Base-by-base conservation (phyloP, 176 grass and related monocot genomes). In the Neostapfia colusana region DNA sequence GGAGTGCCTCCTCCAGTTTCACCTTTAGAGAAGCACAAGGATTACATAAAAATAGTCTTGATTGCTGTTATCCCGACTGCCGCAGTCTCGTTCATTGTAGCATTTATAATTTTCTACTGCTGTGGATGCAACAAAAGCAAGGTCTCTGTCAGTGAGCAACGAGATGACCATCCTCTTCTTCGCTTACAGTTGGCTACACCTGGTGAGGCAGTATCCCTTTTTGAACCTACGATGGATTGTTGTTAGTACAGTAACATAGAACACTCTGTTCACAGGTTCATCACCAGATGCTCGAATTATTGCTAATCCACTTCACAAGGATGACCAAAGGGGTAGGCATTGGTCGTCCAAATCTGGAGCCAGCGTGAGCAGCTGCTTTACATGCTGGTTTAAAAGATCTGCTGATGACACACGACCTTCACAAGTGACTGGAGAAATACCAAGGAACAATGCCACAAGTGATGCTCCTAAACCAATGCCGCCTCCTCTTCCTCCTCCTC, bases 101-200 rank as follows among this genome's bases (percentile, higher is more conserved):
- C 75, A 40, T 83, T 84, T 70, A 34, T 83, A 73, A 69, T 79
- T 79, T 88, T 84, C 63, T 79, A 70, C 81, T 88, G 69, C 43
- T 88, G 81, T 56, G 81, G 86, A 56, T 88, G 75, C 75, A 79
- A 88, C 55, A 88, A 88, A 63, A 84, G 70, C 63, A 88, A 88
- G 81, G 86, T 84, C 44, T 84, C 75, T 12, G 86, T 83, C 2
- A 5, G 75, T 20, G 81, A 88, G 69, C 75, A 73, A 26, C 63
- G 80, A 69, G 86, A 83, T 83, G 86, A 84, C 7, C 75, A 75
- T 69, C 86, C 86, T 69, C 86, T 88, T 75, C 81, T 88, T 55
- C 75, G 69, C 54, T 63, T 88, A 69, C 81, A 84, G 38, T 40
- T 80, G 44, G 54, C 75, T 56, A 67, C 35, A 0, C 86, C 70